These are phyloP conservation scores for Fusarium pininemorale DNA, from an alignment of 2,329 filamentous ascomycete genomes.

Conservation along the genomic window DNA sequence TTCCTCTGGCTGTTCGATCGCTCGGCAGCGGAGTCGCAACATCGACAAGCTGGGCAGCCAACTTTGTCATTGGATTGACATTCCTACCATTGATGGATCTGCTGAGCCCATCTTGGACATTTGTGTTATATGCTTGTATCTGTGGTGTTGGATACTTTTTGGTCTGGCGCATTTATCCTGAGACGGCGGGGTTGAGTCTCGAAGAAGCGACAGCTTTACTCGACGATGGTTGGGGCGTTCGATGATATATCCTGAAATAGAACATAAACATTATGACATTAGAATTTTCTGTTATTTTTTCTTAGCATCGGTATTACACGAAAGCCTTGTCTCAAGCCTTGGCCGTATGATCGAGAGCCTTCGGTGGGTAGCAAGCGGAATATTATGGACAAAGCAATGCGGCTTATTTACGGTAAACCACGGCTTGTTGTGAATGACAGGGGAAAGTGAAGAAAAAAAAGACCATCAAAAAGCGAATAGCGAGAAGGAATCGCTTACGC, in stretches of 20 bases:
- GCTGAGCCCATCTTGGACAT: slow-evolving; percentile 78
- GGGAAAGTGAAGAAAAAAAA: background rate
- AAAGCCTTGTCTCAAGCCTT: slow-evolving; percentile 9
- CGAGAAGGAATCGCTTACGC: slow-evolving; percentile 18
- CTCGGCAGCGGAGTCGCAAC: slow-evolving; percentile 78
- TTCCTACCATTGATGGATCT: slow-evolving; percentile 88
- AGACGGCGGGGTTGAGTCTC: slow-evolving; percentile 82
- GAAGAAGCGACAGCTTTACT: slow-evolving; percentile 82
- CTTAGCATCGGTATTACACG: background rate
- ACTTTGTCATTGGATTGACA: slow-evolving; percentile 85
- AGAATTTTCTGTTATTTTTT: background rate
- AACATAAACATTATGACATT: background rate
- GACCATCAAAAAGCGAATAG: background rate
- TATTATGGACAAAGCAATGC: background rate
- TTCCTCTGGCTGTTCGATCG: slow-evolving; percentile 78
- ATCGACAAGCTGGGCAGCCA: slow-evolving; percentile 86
- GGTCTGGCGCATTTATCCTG: slow-evolving; percentile 82
- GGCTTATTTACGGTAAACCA: slow-evolving; percentile 32
- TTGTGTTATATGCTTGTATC: slow-evolving; percentile 79
- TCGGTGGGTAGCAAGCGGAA: slow-evolving; percentile 4
- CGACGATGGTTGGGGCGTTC: slow-evolving; percentile 77
- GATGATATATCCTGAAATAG: slow-evolving; percentile 44
- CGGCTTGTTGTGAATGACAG: background rate
- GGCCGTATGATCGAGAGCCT: slow-evolving; percentile 14
- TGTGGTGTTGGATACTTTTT: slow-evolving; percentile 74